Evolutionary conservation across 805 yeast species (phyloP), one percentile per base, ranked within the genome.

Genomic region (Metschnikowia continentalis): DNA sequence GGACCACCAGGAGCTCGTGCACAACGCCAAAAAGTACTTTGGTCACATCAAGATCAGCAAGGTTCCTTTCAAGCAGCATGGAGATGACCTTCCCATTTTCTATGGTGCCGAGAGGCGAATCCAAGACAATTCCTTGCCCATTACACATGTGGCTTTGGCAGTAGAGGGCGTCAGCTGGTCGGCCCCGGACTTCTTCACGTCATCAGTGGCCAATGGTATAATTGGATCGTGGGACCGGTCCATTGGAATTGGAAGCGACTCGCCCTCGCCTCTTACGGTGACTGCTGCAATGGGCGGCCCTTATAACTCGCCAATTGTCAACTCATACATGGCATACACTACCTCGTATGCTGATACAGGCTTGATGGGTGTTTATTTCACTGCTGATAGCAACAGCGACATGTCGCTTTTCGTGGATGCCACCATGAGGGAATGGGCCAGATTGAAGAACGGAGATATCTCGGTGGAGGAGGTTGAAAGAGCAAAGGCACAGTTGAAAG

Each of bases 91-190:
- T 42, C 97, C 98, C 5, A 75, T 79, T 15, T 94, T 94, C 66
- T 73, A 82, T 55, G 92, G 96, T 41, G 92, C 90, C 51, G 97
- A 94, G 69, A 82, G 87, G 52, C 84, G 90, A 61, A 79, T 90
- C 51, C 84, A 85, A 60, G 97, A 94, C 60, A 82, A 82, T 55
- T 75, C 94, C 1, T 71, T 94, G 62, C 96, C 97, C 32, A 83
- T 83, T 6, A 90, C 97, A 1, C 95, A 94, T 70, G 81, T 91
- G 49, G 99, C 97, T 4, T 72, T 94, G 48, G 94, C 97, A 11
- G 85, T 94, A n/a, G 98, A 94, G 75, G 98, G 99, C 61, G 97
- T 91, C 22, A 86, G 96, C 36, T 94, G 99, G 99, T 86, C 88
- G 35, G 89, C 94, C 2, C 90, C 95, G 10, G 97, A 94, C 67